Base-by-base conservation (phyloP, 768 basidiomycete genomes). In the Serendipita indica region DNA sequence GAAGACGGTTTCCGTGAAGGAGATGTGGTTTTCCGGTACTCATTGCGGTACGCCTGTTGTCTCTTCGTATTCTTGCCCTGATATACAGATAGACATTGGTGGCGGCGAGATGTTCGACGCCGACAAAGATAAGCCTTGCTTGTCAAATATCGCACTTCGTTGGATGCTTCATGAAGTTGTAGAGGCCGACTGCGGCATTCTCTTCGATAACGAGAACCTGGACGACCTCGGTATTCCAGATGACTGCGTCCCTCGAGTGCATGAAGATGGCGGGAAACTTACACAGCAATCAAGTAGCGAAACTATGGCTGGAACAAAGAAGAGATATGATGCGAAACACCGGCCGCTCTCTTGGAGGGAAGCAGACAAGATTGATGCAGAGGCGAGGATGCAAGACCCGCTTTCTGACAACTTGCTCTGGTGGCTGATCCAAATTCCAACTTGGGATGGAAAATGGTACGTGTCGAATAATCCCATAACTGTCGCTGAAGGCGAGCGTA, bases 1-100 rank as follows among this genome's bases (percentile, higher is more conserved):
- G 25, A 35, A 41, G 3, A 54, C 39, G 28, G 86, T 84, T 0
- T 79, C 86, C 67, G 79, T 86, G 13, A 66, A 80, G 13, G 87
- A 90, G 66, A 84, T 89, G 1, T 90, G 86, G 86, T 90, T 90
- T 64, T 64, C 79, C 3, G 87, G 87, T 1, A 79, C 79, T 62
- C 87, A 89, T 63, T 66, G 70, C 43, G 86, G 86, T 86, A 35
- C 30, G 14, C 14, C 25, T 20, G 3, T 41, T 49, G 22, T 37
- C 32, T 14, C 22, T 43, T 5, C 18, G n/a, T n/a, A n/a, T 43
- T 6, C 7, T n/a, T 35, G 3, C 13, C 43, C 49, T 25, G 45
- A 34, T 3, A 27, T 39, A 30, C 13, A 43, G 57, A 30, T 62
- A 85, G 86, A 88, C 65, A 72, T 89, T 18, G 87, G 87, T 18